Conservation (phyloP, 2,329 filamentous ascomycete species). For the Fusarium neocosmosporiellum region DNA sequence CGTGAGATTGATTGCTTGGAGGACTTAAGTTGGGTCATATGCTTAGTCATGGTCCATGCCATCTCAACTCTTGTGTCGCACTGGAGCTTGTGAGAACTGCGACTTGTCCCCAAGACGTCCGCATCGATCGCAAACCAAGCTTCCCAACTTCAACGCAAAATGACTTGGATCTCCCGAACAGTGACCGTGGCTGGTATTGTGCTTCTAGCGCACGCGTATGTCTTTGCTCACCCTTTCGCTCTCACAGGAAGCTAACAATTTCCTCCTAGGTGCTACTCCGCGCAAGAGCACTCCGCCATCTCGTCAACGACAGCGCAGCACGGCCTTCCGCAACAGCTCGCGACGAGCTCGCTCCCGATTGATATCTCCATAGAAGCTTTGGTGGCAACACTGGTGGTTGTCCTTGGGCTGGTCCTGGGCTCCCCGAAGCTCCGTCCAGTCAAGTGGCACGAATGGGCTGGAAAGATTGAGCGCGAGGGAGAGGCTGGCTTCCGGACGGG, state of each 20-base stretch:
- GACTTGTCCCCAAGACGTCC: constrained; percentile 36
- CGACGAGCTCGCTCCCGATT: constrained; percentile 71
- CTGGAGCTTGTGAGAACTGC: constrained; percentile 11
- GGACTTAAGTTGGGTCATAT: neutral
- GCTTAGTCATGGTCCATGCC: constrained; percentile 41
- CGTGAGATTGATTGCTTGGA: constrained; percentile 1
- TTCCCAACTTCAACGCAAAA: constrained; percentile 49
- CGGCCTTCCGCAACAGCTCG: constrained; percentile 54
- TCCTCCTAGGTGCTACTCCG: constrained; percentile 85
- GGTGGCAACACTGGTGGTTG: constrained; percentile 81
- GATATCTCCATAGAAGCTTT: constrained; percentile 93
- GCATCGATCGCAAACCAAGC: constrained; percentile 13
- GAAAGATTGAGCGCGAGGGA: constrained; percentile 84
- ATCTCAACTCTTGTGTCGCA: neutral
- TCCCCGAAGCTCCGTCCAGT: constrained; percentile 86
- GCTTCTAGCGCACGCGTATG: constrained; percentile 89
- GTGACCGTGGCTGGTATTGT: constrained; percentile 81
- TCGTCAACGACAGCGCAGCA: constrained; percentile 65
- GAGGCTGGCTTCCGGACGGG: constrained; percentile 66
- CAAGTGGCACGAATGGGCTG: constrained; percentile 83
- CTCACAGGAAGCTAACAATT: constrained; percentile 26
- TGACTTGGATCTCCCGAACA: constrained; percentile 78
- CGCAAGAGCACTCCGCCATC: constrained; percentile 88
- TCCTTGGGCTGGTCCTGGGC: constrained; percentile 81
- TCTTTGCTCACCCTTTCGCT: neutral